Base-by-base conservation (phyloP, 176 grass and related monocot genomes). In the Rhipidocladum racemiflorum region DNA sequence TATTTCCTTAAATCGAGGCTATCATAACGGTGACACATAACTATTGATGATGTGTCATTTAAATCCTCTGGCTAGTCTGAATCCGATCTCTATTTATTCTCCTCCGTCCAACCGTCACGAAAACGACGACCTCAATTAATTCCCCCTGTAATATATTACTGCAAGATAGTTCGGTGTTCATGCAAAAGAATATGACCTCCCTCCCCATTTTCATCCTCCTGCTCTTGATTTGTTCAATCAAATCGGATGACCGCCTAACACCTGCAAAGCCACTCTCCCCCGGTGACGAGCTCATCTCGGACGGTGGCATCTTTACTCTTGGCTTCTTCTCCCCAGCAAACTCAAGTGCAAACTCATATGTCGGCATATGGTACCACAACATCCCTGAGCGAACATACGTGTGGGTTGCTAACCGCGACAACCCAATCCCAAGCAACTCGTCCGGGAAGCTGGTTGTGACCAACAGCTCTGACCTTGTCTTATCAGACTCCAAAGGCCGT, bases 361-460 rank as follows among this genome's bases (percentile, higher is more conserved):
- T 87, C 0, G 87, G 84, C 4, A 71, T 92, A 38, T 84, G 90
- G 87, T 92, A 87, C 84, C 14, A 83, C 43, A 25, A 62, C 27
- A 65, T 86, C 46, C 21, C 78, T 0, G 16, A 60, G 6, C 9
- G 24, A 18, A 75, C 74, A 23, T 42, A 85, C 0, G 40, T 88
- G 20, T 92, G 90, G 87, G 63, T 92, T 0, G 90, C 84, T 36
- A 89, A 92, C 29, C 84, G 84, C 12, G 80, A 81, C 20, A 76
- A 5, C 20, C 84, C 87, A 1, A 81, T 92, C 25, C 38, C 18
- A 2, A 1, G 6, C 4, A 20, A 30, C 20, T 63, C 78, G 5
- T 59, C 86, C 0, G 59, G 72, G 0, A 44, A 46, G 67, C 79
- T 88, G n/a, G 1, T 17, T 5, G 4, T 92, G 21, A 86, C 74